Percentiles rank a stretch among this genome's conserved stretches.
Conservation (phyloP, 495 filamentous ascomycete genomes). For the Hyaloscypha bicolor region DNA sequence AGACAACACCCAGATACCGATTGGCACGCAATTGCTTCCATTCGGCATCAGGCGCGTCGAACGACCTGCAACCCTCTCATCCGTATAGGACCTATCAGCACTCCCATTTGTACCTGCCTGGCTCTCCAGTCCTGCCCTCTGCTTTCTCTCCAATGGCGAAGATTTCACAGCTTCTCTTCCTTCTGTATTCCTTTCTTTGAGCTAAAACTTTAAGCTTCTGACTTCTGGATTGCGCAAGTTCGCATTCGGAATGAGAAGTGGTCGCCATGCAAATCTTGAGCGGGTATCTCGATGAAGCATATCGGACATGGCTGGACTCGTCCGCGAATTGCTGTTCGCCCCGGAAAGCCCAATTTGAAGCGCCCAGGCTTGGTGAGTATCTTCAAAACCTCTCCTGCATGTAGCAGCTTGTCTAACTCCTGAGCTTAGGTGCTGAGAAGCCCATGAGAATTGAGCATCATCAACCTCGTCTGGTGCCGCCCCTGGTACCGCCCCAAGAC, state of each 20-base stretch:
- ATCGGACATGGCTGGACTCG: constrained; percentile 28
- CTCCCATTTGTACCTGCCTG: neutral
- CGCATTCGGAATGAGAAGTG: constrained; percentile 30
- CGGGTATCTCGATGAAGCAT: constrained; percentile 33
- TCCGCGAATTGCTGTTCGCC: constrained; percentile 27
- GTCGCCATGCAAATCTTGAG: constrained; percentile 32
- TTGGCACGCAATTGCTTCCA: constrained; percentile 14
- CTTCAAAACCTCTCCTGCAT: neutral
- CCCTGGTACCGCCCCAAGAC: constrained; percentile 28
- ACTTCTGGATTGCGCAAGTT: constrained; percentile 12
- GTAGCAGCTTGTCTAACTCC: constrained; percentile 22
- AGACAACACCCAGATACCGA: constrained; percentile 13
- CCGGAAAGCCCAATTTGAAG: constrained; percentile 14
- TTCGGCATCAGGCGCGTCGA: constrained; percentile 1
- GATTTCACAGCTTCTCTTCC: constrained; percentile 7
- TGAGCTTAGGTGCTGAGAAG: constrained; percentile 24
- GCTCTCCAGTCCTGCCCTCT: constrained; percentile 9
- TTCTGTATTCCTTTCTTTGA: constrained; percentile 20
- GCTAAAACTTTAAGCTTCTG: constrained; percentile 21
- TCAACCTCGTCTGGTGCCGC: constrained; percentile 32
- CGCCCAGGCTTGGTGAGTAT: constrained; percentile 28
- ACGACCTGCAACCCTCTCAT: constrained; percentile 12
- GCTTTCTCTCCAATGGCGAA: constrained; percentile 20
- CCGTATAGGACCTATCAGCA: constrained; percentile 8
- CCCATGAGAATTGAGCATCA: constrained; percentile 34